Evolutionary conservation across 1,284 basidiomycete species (phyloP).

Genomic region (Athelia psychrophila): DNA sequence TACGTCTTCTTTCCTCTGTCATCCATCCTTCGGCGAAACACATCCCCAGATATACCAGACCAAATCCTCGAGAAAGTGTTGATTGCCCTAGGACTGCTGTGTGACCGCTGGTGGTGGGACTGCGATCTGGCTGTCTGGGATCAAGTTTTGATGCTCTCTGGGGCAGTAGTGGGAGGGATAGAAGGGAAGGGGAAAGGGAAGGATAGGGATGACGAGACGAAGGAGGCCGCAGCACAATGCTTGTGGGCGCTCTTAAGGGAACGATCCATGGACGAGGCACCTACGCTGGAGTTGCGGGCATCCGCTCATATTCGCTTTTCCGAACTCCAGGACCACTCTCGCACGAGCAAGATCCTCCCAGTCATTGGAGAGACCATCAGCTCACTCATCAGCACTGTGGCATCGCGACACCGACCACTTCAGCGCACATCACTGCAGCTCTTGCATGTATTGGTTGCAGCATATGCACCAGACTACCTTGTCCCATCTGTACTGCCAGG

Average conservation of each 20-base stretch:
- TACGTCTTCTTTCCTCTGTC: constrained; percentile 89
- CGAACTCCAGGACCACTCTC: constrained; percentile 45
- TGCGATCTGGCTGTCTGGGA: constrained; percentile 70
- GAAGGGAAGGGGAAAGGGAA: constrained; percentile 59
- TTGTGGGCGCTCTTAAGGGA: constrained; percentile 55
- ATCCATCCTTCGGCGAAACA: constrained; percentile 74
- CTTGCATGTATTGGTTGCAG: constrained; percentile 49
- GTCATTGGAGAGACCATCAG: constrained; percentile 83
- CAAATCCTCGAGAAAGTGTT: constrained; percentile 77
- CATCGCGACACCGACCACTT: constrained; percentile 55
- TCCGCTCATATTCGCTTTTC: constrained; percentile 35
- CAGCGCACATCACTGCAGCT: constrained; percentile 66
- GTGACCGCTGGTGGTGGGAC: constrained; percentile 75
- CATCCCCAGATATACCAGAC: constrained; percentile 68
- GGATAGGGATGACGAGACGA: constrained; percentile 75
- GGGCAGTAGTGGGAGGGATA: constrained; percentile 63
- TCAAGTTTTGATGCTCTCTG: constrained; percentile 80
- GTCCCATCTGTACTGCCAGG: constrained; percentile 80
- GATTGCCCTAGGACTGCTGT: constrained; percentile 56
- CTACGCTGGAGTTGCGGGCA: constrained; percentile 17
- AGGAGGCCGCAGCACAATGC: constrained; percentile 58
- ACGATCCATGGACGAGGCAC: constrained; percentile 37
- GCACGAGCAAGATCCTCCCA: constrained; percentile 57
- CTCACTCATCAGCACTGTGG: constrained; percentile 55
- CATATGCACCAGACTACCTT: constrained; percentile 64